Base-by-base conservation (phyloP, 75 land plant genomes). In the Pinus tabuliformis region DNA sequence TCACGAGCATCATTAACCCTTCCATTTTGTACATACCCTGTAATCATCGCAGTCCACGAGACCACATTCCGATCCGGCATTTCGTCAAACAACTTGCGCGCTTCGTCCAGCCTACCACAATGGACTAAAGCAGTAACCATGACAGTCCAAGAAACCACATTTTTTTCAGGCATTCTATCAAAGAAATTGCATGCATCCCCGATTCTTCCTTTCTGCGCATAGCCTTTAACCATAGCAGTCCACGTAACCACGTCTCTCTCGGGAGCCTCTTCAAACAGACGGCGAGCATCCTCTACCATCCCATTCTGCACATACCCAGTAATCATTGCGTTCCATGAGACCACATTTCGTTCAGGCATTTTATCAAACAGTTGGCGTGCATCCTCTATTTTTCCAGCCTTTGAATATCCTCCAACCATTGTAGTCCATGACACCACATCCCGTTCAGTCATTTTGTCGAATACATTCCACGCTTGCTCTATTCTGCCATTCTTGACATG, bases 181-280 rank as follows among this genome's bases (percentile, higher is more conserved):
- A 84, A 75, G 18, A 83, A 49, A 56, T 74, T 75, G 72, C 70
- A 57, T 6, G 86, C 86, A 49, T 84, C 86, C 33, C 76, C 56
- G 9, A 77, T 39, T 28, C 82, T 42, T 17, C 86, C 86, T 16
- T 73, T 73, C 73, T 63, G 70, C 4, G 78, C 86, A 26, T 84
- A 84, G 22, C 86, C 85, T 58, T 77, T 58, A 71, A 84, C 78
- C 76, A 84, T 57, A 30, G 86, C 74, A 14, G 86, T 82, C 81
- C 78, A 84, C 2, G 85, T 83, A 6, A 80, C 72, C 24, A 65
- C 85, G 39, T 78, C 81, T 56, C 33, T 52, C 24, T 54, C 58
- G 0, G 58, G 74, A 52, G 28, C 17, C 26, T 56, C 8, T 13
- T 22, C 58, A 56, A 73, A 73, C 52, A 70, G 37, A 3, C 37